Conservation (phyloP, 2,329 filamentous ascomycete genomes). For the Diaporthe caulivora region DNA sequence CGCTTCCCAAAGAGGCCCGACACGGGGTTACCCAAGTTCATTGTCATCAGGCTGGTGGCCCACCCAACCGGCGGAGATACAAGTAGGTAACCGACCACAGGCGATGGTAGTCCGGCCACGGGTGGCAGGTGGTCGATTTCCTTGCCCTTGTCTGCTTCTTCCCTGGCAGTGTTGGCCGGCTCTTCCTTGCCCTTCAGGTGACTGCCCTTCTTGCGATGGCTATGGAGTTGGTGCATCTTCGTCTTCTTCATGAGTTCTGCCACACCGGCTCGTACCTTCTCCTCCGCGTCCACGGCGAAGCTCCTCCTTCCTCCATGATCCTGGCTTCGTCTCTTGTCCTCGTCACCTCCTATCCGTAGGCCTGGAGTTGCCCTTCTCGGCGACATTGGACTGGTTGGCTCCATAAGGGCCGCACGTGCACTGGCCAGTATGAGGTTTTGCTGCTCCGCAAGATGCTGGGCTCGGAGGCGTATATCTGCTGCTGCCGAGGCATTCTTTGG, state of each 20-base stretch:
- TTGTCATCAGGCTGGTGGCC: slow-evolving; percentile 71
- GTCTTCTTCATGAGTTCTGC: slow-evolving; percentile 61
- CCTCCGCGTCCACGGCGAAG: slow-evolving; percentile 57
- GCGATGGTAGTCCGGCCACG: slow-evolving; percentile 51
- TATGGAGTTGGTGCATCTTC: slow-evolving; percentile 46
- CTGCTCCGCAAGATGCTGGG: slow-evolving; percentile 74
- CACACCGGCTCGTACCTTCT: slow-evolving; percentile 60
- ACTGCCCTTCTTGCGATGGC: slow-evolving; percentile 23
- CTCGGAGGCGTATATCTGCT: slow-evolving; percentile 78
- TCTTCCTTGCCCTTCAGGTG: slow-evolving; percentile 4
- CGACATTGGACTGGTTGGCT: slow-evolving; percentile 46
- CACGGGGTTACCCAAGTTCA: slow-evolving; percentile 60
- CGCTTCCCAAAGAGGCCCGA: slow-evolving; percentile 43
- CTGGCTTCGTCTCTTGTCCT: slow-evolving; percentile 56
- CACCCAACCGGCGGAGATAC: slow-evolving; percentile 76
- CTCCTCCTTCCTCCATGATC: slow-evolving; percentile 49
- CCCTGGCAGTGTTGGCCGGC: neutral
- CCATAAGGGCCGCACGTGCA: slow-evolving; percentile 49
- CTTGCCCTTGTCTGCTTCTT: slow-evolving; percentile 43
- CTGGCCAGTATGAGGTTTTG: slow-evolving; percentile 64
- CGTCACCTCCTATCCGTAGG: slow-evolving; percentile 65
- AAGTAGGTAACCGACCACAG: slow-evolving; percentile 69
- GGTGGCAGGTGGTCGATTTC: slow-evolving; percentile 44
- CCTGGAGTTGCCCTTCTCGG: slow-evolving; percentile 43
- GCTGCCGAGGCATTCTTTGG: slow-evolving; percentile 68